A percentile compares a stretch with the other conserved stretches of the same genome.
Evolutionary conservation across 1,139 yeast genomes (phyloP).

Genomic region (Geotrichum australiense): DNA sequence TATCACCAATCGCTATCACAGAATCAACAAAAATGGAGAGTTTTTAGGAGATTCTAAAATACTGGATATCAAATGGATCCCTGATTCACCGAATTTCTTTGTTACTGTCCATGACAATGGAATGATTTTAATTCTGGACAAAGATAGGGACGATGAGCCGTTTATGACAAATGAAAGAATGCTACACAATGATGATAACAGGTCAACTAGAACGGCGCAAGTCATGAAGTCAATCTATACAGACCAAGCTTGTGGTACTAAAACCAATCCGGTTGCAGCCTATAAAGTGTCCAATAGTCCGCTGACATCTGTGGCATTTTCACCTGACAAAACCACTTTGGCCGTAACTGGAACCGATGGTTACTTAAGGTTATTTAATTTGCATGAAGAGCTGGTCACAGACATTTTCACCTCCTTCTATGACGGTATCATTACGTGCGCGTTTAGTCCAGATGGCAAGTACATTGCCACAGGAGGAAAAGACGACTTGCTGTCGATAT

Average conservation of each 20-base stretch:
- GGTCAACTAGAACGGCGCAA: constrained; percentile 27
- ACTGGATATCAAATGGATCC: constrained; percentile 37
- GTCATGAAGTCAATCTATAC: constrained; percentile 24
- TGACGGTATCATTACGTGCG: constrained; percentile 54
- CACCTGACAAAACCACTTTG: constrained; percentile 38
- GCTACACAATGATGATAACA: constrained; percentile 20
- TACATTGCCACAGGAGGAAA: constrained; percentile 50
- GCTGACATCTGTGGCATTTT: constrained; percentile 45
- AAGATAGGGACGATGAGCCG: constrained; percentile 38
- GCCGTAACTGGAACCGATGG: constrained; percentile 66
- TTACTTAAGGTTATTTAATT: constrained; percentile 50
- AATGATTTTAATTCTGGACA: constrained; percentile 36
- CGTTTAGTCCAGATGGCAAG: constrained; percentile 59
- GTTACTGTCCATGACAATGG: constrained; percentile 41
- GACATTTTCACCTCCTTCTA: constrained; percentile 64
- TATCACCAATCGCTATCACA: constrained; percentile 40
- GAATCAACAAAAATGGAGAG: constrained; percentile 45
- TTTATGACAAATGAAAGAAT: constrained; percentile 24
- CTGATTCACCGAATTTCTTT: constrained; percentile 35
- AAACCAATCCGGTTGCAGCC: constrained; percentile 48
- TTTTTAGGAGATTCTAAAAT: constrained; percentile 25
- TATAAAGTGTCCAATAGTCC: constrained; percentile 56
- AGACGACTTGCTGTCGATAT: constrained; percentile 37
- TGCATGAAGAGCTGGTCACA: constrained; percentile 42
- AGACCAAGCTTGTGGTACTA: constrained; percentile 8